Evolutionary conservation across 768 basidiomycete genomes (phyloP).

Genomic region (Boletales sp.): DNA sequence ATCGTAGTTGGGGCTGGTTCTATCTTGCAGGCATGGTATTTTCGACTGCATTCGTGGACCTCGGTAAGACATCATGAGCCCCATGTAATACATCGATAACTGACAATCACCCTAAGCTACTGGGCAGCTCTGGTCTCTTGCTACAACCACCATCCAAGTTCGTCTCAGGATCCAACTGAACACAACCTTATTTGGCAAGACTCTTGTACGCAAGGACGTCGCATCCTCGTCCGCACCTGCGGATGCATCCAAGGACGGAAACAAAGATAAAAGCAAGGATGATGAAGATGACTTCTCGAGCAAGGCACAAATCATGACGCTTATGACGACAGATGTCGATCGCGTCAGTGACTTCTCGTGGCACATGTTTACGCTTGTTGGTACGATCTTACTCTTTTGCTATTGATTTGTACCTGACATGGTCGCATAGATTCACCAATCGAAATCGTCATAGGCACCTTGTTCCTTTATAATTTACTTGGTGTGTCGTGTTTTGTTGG

Average conservation of each 20-base stretch:
- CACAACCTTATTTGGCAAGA: conserved; percentile 82
- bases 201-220: conserved; percentile 79
- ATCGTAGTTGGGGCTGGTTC: conserved; percentile 73
- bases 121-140: conserved; percentile 67
- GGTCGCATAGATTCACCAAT: conserved; percentile 61
- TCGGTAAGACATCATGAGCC: conserved; percentile 33
- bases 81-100: background rate
- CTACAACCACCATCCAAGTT: conserved; percentile 68
- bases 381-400: conserved; percentile 33
- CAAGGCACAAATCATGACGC: conserved; percentile 85
- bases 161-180: conserved; percentile 74
- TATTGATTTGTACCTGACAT: conserved; percentile 1
- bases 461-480: conserved; percentile 75
- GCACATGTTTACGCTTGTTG: conserved; percentile 73
- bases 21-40: conserved; percentile 52
- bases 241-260: conserved; percentile 22
- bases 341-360: conserved; percentile 81
- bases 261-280: conserved; percentile 15
- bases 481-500: conserved; percentile 79
- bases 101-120: conserved; percentile 41
- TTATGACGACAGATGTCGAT: conserved; percentile 95
- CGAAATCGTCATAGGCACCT: conserved; percentile 69
- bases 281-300: conserved; percentile 59
- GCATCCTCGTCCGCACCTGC: conserved; percentile 54
- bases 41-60: conserved; percentile 39